Evolutionary conservation across 2,329 filamentous ascomycete genomes (phyloP), one percentile per base, ranked within the genome.

Genomic region (Talaromyces verruculosus): DNA sequence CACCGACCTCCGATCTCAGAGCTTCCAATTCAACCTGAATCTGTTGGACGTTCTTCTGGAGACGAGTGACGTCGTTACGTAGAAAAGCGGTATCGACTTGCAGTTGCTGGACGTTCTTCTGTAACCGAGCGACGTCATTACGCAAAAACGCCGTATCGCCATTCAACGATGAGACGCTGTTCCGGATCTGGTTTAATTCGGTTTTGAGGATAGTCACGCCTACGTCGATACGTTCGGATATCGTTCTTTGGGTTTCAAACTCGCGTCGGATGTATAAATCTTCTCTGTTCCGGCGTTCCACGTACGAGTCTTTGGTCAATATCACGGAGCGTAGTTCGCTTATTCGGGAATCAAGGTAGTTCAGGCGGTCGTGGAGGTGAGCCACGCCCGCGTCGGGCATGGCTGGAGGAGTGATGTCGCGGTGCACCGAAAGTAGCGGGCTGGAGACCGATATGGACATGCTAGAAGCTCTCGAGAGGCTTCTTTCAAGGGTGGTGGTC

Each of bases 211-310:
- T 73, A 39, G 74, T 72, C 4, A 78, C 76, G 61, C 75, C 76
- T 35, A 73, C 53, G 58, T 79, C 77, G 55, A 79, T 78, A 5
- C 75, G 74, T 39, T 64, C 65, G 25, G 53, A 35, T 35, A 77
- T 72, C n/a, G 72, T 69, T 37, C 72, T 73, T 61, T 78, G 72
- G 59, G 71, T 69, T 63, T 78, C 74, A 41, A 80, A 79, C 64
- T 80, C 78, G 6, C 76, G 76, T 49, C 76, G 74, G 39, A 80
- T 73, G 51, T 76, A 74, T 11, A 77, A 72, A 67, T 80, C 78
- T 70, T 80, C 76, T 17, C 75, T 73, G 67, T 78, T 79, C 1
- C 77, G 72, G 63, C 77, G 74, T 60, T 79, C 77, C 55, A 75
- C 71, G 69, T 80, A 80, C 30, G 71, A 72, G 58, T 80, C 76